Conservation (phyloP, 345 rosid species). For the Balakata baccata region DNA sequence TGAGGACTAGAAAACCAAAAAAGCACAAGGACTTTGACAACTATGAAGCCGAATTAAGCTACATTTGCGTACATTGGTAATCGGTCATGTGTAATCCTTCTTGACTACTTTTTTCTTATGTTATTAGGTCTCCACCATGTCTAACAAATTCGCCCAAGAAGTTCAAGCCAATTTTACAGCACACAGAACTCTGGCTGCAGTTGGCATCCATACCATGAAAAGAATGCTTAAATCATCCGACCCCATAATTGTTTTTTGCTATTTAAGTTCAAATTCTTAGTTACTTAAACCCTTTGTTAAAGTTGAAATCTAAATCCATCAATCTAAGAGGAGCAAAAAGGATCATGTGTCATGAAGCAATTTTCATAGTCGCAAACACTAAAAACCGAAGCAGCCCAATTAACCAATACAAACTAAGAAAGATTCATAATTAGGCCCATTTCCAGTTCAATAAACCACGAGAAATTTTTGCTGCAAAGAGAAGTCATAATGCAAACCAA, state of each 20-base stretch:
- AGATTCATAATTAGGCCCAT: background rate
- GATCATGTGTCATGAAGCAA: background rate
- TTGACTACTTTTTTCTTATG: background rate
- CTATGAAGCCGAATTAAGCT: background rate
- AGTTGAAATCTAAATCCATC: background rate
- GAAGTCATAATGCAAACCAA: background rate
- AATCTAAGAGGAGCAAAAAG: background rate
- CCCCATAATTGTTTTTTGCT: background rate
- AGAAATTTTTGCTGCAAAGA: background rate
- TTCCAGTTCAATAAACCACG: background rate
- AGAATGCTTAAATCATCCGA: background rate
- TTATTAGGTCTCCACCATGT: background rate
- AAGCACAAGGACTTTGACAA: background rate
- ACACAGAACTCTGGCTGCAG: no score
- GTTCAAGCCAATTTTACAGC: background rate
- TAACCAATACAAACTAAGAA: background rate
- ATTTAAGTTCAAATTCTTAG: background rate
- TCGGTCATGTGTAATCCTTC: background rate
- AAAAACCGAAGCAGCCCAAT: background rate
- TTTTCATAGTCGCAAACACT: background rate
- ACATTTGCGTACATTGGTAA: no score
- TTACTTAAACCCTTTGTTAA: background rate
- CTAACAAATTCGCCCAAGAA: background rate
- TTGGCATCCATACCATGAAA: background rate
- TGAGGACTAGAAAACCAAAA: no score